Evolutionary conservation across 257 asterid species (phyloP).

Genomic region (Solanum raphanifolium): DNA sequence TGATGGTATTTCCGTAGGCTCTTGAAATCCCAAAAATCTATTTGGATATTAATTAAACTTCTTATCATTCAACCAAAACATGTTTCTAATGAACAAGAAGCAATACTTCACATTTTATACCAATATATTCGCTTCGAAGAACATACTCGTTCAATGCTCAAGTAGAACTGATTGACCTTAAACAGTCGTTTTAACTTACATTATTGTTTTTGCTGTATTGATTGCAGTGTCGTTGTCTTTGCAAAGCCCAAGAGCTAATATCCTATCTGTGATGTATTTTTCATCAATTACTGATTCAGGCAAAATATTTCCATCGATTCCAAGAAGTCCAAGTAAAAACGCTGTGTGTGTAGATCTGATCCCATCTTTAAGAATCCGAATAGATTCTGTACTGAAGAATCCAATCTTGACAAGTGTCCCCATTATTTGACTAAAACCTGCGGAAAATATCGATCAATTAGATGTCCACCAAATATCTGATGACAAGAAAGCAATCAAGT

Average conservation of each 20-base stretch:
- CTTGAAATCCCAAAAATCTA: conserved; percentile 72
- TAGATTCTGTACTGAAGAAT: conserved; percentile 51
- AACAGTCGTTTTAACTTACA: conserved; percentile 33
- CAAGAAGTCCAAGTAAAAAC: conserved; percentile 41
- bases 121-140: not conserved
- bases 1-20: conserved; percentile 52
- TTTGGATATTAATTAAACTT: not conserved
- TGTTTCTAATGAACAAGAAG: not conserved
- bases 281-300: conserved; percentile 29
- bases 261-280: conserved; percentile 46
- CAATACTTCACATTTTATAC: not conserved
- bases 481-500: not conserved
- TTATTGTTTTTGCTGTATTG: conserved; percentile 68
- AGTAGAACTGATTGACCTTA: not conserved
- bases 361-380: conserved; percentile 26
- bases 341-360: conserved; percentile 36
- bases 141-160: not conserved
- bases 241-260: conserved; percentile 43
- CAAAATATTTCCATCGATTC: conserved; percentile 4
- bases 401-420: conserved; percentile 77
- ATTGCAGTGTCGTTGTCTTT: conserved; percentile 42
- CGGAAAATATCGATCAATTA: not conserved
- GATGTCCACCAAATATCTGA: not conserved
- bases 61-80: not conserved
- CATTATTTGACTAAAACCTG: conserved; percentile 91